Evolutionary conservation across 1,284 basidiomycete genomes (phyloP).

Genomic region (Cryptococcus amylolentus): DNA sequence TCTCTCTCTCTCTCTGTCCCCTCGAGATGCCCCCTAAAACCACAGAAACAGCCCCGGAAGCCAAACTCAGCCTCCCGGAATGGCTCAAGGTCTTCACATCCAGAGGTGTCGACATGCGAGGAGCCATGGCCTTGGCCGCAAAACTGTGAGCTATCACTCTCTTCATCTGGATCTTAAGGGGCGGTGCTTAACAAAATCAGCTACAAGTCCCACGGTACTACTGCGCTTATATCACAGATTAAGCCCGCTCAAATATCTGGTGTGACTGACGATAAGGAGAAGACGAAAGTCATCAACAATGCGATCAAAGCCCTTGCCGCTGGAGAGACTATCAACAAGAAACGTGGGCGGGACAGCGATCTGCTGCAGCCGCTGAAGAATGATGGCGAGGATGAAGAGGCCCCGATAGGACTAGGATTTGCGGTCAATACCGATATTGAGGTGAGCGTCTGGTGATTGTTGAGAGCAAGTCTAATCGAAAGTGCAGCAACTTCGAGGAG

Average conservation of each 20-base stretch:
- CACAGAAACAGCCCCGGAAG: constrained; percentile 13
- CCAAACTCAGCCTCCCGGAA: constrained; percentile 59
- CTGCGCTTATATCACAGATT: constrained; percentile 58
- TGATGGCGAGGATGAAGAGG: constrained; percentile 9
- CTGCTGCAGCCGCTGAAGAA: constrained; percentile 28
- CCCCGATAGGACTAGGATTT: constrained; percentile 29
- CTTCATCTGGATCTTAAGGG: not conserved
- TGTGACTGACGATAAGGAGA: constrained; percentile 65
- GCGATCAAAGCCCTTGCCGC: constrained; percentile 57
- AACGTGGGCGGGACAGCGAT: constrained; percentile 28
- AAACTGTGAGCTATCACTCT: constrained; percentile 61
- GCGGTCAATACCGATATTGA: constrained; percentile 36
- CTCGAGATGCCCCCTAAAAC: constrained; percentile 20
- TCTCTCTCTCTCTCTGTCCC: not conserved
- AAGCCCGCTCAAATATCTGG: constrained; percentile 60
- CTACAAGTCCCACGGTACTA: constrained; percentile 70
- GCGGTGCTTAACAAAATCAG: constrained; percentile 49
- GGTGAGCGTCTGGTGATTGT: constrained; percentile 17
- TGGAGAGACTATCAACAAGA: constrained; percentile 30
- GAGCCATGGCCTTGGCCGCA: constrained; percentile 70
- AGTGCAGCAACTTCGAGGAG: not conserved
- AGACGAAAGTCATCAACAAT: constrained; percentile 60
- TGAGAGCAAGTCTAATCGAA: not conserved
- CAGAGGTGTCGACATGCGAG: constrained; percentile 62
- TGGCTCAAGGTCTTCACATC: constrained; percentile 70